These are phyloP conservation scores for Rhizopogon vesiculosus DNA, from an alignment of 768 basidiomycete genomes.

Conservation along the genomic window DNA sequence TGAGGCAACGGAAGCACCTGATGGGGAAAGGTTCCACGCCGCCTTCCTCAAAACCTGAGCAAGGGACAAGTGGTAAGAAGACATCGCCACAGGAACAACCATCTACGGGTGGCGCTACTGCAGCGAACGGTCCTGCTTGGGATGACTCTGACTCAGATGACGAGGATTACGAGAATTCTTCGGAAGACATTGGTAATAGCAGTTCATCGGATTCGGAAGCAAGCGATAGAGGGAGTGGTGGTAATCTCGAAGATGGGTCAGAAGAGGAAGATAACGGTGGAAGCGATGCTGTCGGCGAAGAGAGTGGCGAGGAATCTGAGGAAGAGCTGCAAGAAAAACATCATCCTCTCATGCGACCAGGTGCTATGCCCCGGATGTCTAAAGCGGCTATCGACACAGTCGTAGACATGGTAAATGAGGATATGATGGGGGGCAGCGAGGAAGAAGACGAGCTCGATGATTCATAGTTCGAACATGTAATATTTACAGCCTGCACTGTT, in stretches of 20 bases:
- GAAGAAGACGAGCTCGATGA: constrained; percentile 50
- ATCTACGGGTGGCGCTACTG: constrained; percentile 2
- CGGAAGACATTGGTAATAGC: constrained; percentile 43
- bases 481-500: background rate
- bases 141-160: constrained; percentile 14
- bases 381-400: constrained; percentile 61
- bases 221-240: constrained; percentile 18
- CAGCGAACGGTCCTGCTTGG: constrained; percentile 23
- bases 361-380: constrained; percentile 68
- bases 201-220: constrained; percentile 35
- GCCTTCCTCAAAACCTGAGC: background rate
- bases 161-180: constrained; percentile 30
- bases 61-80: constrained; percentile 4
- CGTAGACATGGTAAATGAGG: constrained; percentile 55
- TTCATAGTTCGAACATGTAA: constrained; percentile 13
- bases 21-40: constrained; percentile 39
- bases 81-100: background rate
- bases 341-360: constrained; percentile 62
- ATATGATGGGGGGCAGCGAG: constrained; percentile 32
- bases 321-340: constrained; percentile 46
- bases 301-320: constrained; percentile 32
- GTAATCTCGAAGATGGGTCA: constrained; percentile 18
- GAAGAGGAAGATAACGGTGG: constrained; percentile 28
- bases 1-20: constrained; percentile 46
- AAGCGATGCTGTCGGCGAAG: constrained; percentile 28